These are phyloP conservation scores for Corymbia calophylla DNA, from an alignment of 441 rosid species.

Conservation along the genomic window DNA sequence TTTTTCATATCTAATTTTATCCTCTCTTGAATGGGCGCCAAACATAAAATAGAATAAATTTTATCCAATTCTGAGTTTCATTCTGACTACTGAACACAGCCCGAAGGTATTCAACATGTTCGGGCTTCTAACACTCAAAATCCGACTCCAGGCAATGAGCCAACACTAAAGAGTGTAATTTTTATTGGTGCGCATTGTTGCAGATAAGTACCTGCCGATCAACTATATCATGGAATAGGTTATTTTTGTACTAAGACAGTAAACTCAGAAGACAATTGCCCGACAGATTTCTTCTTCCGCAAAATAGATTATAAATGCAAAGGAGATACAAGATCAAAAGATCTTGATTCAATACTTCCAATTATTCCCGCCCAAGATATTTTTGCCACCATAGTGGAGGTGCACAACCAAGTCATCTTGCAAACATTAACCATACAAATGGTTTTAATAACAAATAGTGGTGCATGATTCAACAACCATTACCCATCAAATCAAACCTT, in stretches of 20 bases:
- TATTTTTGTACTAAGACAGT: background rate
- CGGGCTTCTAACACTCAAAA: background rate
- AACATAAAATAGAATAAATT: background rate
- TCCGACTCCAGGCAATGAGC: background rate
- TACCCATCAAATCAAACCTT: background rate
- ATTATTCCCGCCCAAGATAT: background rate
- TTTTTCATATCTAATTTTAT: too few species aligned
- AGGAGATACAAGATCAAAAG: background rate
- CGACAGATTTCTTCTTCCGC: background rate
- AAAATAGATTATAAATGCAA: background rate
- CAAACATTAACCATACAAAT: background rate
- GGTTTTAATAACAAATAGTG: background rate
- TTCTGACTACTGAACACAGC: too few species aligned
- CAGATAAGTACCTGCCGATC: background rate
- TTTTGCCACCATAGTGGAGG: background rate
- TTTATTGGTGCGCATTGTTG: background rate
- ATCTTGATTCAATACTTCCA: background rate
- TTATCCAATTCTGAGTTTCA: accelerated
- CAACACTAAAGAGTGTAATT: background rate
- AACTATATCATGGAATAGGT: background rate
- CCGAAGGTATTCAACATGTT: background rate
- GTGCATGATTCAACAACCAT: background rate
- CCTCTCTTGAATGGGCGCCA: background rate
- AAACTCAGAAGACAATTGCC: background rate
- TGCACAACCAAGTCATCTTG: background rate